A percentile compares a stretch with the other conserved stretches of the same genome.
phyloP scores from a whole-genome alignment of 2,329 filamentous ascomycete species.

The Graphilbum ipis-grandicollis region DNA sequence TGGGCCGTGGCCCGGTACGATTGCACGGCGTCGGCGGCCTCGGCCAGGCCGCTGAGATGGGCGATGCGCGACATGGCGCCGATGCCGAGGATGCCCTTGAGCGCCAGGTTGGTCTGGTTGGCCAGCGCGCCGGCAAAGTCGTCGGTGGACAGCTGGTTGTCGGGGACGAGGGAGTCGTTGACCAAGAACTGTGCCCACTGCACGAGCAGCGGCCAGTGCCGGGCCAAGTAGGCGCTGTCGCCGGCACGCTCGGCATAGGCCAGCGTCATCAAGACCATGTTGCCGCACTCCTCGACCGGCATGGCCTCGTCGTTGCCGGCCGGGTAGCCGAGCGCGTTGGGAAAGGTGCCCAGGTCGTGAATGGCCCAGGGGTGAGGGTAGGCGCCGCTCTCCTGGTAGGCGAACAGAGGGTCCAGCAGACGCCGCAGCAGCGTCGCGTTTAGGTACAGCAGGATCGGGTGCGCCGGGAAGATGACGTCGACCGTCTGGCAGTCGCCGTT shows the following conservation, averaged over 20 bases:
- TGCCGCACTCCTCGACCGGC: constrained; percentile 55
- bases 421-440: constrained; percentile 65
- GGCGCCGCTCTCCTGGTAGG: constrained; percentile 62
- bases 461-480: constrained; percentile 70
- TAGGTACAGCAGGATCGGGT: constrained; percentile 70
- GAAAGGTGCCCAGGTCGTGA: constrained; percentile 59
- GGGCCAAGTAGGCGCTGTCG: constrained; percentile 25
- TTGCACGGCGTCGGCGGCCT: constrained; percentile 11
- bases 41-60: constrained; percentile 36
- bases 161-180: constrained; percentile 49
- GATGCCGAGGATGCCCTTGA: constrained; percentile 65
- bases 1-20: constrained; percentile 5
- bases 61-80: constrained; percentile 59
- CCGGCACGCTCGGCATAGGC: constrained; percentile 39
- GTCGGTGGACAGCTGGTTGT: constrained; percentile 59
- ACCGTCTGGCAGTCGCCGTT: constrained; percentile 79
- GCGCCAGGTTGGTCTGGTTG: constrained; percentile 56
- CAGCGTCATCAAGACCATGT: constrained; percentile 52
- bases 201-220: constrained; percentile 52
- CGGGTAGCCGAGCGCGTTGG: constrained; percentile 53
- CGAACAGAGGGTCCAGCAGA: constrained; percentile 58
- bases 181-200: constrained; percentile 62
- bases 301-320: constrained; percentile 53
- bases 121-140: constrained; percentile 62
- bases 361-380: constrained; percentile 67